These are phyloP conservation scores for Leishmania lainsoni DNA, from an alignment of 208 protist species.

Conservation along the genomic window DNA sequence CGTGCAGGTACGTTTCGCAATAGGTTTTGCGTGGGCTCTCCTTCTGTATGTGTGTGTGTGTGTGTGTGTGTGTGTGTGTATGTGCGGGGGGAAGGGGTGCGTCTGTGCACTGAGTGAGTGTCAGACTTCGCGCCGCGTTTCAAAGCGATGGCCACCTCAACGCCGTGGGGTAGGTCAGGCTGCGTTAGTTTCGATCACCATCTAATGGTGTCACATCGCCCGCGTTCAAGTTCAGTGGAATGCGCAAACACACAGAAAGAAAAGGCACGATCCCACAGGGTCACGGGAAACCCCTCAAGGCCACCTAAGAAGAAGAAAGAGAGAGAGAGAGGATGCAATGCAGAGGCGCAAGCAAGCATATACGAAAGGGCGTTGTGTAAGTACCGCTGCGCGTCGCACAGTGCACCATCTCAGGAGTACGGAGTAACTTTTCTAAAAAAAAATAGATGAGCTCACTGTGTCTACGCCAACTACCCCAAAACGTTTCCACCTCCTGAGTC, in stretches of 20 bases:
- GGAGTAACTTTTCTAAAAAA: not conserved
- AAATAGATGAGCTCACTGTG: not conserved
- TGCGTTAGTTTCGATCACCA: not conserved
- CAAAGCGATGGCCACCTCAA: not conserved
- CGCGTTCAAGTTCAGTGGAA: not conserved
- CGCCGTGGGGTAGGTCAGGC: not conserved
- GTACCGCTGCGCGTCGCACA: not conserved
- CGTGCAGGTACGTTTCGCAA: not conserved
- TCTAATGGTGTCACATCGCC: not conserved
- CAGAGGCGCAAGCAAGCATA: not conserved
- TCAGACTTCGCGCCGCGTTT: not conserved
- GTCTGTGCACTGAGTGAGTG: not conserved
- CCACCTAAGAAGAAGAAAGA: not conserved
- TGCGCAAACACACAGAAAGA: not conserved
- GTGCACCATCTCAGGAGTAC: not conserved
- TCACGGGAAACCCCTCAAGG: too few species aligned
- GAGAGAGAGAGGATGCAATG: too few species aligned
- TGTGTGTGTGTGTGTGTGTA: too few species aligned
- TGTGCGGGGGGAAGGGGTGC: too few species aligned
- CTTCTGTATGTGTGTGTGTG: not conserved
- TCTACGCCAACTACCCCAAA: not conserved
- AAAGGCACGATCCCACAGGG: too few species aligned
- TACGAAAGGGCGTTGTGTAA: not conserved
- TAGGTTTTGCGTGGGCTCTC: not conserved
- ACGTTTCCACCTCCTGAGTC: not conserved